A percentile compares a stretch with the other conserved stretches of the same genome.
Conservation (phyloP, 1,284 basidiomycete genomes). For the Fomes fomentarius region DNA sequence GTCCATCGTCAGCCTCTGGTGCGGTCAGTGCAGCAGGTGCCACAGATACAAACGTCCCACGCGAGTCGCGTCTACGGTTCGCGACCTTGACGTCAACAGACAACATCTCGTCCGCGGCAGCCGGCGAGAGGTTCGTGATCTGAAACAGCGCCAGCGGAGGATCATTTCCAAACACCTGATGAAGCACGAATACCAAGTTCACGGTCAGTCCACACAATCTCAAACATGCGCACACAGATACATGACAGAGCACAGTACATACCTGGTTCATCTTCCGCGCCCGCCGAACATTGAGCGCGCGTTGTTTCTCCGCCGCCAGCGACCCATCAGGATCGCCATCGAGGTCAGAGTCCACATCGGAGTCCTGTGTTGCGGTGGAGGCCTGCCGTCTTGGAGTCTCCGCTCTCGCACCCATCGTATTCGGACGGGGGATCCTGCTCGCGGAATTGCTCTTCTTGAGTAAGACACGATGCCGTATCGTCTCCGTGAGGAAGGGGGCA, state of each 20-base stretch:
- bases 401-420: not conserved
- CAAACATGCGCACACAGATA: not conserved
- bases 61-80: constrained; percentile 29
- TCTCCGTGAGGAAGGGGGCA: constrained; percentile 5
- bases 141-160: constrained; percentile 40
- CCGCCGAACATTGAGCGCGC: constrained; percentile 43
- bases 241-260: constrained; percentile 5
- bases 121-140: constrained; percentile 28
- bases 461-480: constrained; percentile 2
- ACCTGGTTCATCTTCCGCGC: constrained; percentile 55
- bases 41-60: constrained; percentile 34
- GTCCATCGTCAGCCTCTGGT: constrained; percentile 7
- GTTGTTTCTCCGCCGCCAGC: constrained; percentile 37
- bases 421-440: not conserved
- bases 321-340: constrained; percentile 7
- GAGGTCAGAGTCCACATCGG: constrained; percentile 14
- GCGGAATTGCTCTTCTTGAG: constrained; percentile 15
- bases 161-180: constrained; percentile 54
- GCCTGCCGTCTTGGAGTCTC: not conserved
- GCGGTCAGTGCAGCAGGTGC: constrained; percentile 25
- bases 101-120: constrained; percentile 19
- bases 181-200: not conserved
- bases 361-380: not conserved
- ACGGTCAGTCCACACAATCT: not conserved
- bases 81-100: constrained; percentile 15